phyloP scores from a whole-genome alignment of 2,329 filamentous ascomycete species.

The Cephalotrichum gorgonifer region DNA sequence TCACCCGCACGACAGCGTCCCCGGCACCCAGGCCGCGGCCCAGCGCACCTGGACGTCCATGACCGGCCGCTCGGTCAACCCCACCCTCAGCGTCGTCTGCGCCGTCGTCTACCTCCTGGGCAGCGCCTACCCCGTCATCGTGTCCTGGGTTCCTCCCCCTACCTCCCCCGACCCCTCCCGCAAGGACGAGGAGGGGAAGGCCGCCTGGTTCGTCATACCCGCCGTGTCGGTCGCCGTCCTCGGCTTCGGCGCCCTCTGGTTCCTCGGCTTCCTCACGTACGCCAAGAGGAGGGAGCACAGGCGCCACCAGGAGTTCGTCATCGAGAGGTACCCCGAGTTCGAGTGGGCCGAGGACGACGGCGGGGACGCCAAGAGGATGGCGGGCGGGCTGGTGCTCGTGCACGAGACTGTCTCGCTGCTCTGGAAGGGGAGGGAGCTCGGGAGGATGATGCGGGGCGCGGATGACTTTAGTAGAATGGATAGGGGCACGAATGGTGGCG shows the following conservation, averaged over 20 bases:
- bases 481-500: neutral
- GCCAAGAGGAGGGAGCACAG: slow-evolving; percentile 17
- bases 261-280: slow-evolving; percentile 19
- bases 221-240: slow-evolving; percentile 20
- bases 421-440: slow-evolving; percentile 18
- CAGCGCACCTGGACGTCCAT: slow-evolving; percentile 18
- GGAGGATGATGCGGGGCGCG: neutral
- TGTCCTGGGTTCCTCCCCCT: slow-evolving; percentile 21
- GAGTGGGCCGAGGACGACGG: slow-evolving; percentile 16
- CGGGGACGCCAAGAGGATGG: slow-evolving; percentile 8
- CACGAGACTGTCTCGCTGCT: slow-evolving; percentile 25
- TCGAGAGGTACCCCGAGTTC: slow-evolving; percentile 23
- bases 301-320: slow-evolving; percentile 20
- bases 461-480: neutral
- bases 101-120: slow-evolving; percentile 19
- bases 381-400: slow-evolving; percentile 19
- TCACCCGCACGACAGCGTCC: neutral
- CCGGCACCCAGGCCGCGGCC: neutral
- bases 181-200: slow-evolving; percentile 3
- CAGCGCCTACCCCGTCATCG: slow-evolving; percentile 20
- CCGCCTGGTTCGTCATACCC: slow-evolving; percentile 20
- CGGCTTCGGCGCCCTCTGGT: slow-evolving; percentile 17
- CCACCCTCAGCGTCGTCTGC: slow-evolving; percentile 18
- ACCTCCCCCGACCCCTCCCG: no score
- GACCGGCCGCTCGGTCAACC: slow-evolving; percentile 19